These are phyloP conservation scores for Diplodia seriata DNA, from an alignment of 2,329 filamentous ascomycete species.

Conservation along the genomic window DNA sequence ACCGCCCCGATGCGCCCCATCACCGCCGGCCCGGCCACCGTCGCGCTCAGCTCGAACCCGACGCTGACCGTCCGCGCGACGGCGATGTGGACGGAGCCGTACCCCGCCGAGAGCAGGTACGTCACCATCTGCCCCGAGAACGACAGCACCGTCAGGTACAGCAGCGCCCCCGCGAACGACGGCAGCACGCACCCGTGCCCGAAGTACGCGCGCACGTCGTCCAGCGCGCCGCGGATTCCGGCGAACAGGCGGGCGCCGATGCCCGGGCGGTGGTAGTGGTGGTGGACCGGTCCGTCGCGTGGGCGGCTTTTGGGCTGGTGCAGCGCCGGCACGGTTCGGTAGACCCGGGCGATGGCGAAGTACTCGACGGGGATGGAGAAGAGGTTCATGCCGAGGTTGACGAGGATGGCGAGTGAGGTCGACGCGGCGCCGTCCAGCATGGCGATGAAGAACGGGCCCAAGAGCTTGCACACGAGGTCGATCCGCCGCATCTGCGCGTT, in stretches of 20 bases:
- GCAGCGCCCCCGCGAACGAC: slow-evolving; percentile 47
- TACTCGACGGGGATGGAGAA: slow-evolving; percentile 61
- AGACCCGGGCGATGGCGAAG: slow-evolving; percentile 55
- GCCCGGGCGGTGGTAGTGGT: too few relatives aligned
- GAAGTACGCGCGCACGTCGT: slow-evolving; percentile 1
- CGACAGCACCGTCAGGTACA: slow-evolving; percentile 66
- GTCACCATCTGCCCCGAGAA: slow-evolving; percentile 69
- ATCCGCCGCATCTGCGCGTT: slow-evolving; percentile 68
- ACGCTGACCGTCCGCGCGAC: slow-evolving; percentile 56
- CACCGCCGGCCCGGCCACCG: slow-evolving; percentile 64
- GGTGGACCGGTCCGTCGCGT: too few relatives aligned
- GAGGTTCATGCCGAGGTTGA: slow-evolving; percentile 59
- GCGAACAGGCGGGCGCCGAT: too few relatives aligned
- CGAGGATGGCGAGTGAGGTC: slow-evolving; percentile 56
- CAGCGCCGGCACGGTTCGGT: slow-evolving; percentile 50
- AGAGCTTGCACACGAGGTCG: slow-evolving; percentile 64
- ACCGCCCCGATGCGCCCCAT: slow-evolving; percentile 60
- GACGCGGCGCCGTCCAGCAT: slow-evolving; percentile 58
- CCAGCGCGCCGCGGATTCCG: not conserved
- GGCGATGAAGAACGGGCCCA: slow-evolving; percentile 61
- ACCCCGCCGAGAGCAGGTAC: slow-evolving; percentile 64
- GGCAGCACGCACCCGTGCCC: slow-evolving; percentile 66
- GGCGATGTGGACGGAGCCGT: too few relatives aligned
- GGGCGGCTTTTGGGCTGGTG: not conserved
- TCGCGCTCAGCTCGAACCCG: slow-evolving; percentile 65